Base-by-base conservation (phyloP, 2,329 filamentous ascomycete genomes). In the Epichloe festucae region DNA sequence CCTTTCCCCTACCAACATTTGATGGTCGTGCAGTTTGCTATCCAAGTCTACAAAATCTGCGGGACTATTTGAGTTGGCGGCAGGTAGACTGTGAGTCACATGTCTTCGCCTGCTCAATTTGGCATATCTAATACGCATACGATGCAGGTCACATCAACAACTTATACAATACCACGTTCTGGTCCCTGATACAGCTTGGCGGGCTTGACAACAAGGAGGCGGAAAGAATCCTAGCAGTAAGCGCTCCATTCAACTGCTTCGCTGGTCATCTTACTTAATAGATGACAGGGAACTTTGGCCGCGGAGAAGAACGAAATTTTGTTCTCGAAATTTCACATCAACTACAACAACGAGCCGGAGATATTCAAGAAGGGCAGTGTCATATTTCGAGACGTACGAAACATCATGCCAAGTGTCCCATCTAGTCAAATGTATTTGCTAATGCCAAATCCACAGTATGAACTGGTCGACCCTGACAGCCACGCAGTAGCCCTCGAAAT, bases 121-220 rank as follows among this genome's bases (percentile, higher is more conserved):
- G 6, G 17, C n/a, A 35, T 41, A 17, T 59, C 63, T 55, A 65
- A 34, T 58, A 62, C 54, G 65, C 38, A 3, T 11, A 23, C 0
- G 10, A 54, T 91, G 6, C n/a, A 54, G 87, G 87, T 58, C 93
- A 98, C 65, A 95, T 98, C 60, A 98, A 98, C 67, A 98, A 98
- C 62, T 78, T 98, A 4, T 98, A 96, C 69, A 98, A 98, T 65
- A 98, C 93, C 0, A 88, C 89, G 0, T 97, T 97, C 66, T 98
- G 93, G 93, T 75, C 84, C 1, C 73, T 98, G 60, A 85, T 97
- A 21, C 81, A 88, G 56, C 73, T 81, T 46, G 90, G 87, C 2
- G 86, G 84, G 0, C 77, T 93, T 72, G 82, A 79, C 49, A 78
- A 81, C 34, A 84, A 82, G 48, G 85, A 88, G 53, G 93, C 93